phyloP scores from a whole-genome alignment of 257 asterid genomes.

The Capsicum rhomboideum region DNA sequence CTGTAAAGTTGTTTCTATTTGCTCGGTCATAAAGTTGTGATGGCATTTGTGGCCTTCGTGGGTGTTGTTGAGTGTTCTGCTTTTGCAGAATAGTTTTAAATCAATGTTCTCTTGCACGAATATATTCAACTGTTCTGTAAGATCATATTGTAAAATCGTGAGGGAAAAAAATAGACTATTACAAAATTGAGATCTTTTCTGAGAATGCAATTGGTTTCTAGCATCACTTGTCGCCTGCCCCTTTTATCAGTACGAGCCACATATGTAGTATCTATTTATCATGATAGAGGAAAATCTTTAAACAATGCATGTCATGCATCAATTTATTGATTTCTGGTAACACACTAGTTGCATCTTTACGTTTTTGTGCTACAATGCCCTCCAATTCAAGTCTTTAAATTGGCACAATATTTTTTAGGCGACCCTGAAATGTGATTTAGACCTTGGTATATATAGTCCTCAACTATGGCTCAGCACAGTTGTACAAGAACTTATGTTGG shows the following conservation, averaged over 20 bases:
- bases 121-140: not conserved
- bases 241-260: too few species aligned
- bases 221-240: not conserved
- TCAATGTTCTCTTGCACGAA: not conserved
- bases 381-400: not conserved
- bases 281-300: too few species aligned
- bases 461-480: not conserved
- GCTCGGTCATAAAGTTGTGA: not conserved
- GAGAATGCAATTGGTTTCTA: too few species aligned
- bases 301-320: not conserved
- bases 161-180: not conserved
- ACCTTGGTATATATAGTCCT: not conserved
- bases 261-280: too few species aligned
- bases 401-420: not conserved
- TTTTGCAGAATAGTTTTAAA: not conserved
- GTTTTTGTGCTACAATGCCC: not conserved
- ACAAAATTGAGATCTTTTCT: not conserved
- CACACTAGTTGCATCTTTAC: not conserved
- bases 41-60: not conserved
- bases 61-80: not conserved
- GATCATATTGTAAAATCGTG: not conserved
- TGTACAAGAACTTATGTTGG: not conserved
- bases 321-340: not conserved
- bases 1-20: not conserved
- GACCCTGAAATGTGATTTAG: not conserved